These are phyloP conservation scores for Aureobasidium sp. DNA, from an alignment of 2,329 filamentous ascomycete genomes.

Conservation along the genomic window DNA sequence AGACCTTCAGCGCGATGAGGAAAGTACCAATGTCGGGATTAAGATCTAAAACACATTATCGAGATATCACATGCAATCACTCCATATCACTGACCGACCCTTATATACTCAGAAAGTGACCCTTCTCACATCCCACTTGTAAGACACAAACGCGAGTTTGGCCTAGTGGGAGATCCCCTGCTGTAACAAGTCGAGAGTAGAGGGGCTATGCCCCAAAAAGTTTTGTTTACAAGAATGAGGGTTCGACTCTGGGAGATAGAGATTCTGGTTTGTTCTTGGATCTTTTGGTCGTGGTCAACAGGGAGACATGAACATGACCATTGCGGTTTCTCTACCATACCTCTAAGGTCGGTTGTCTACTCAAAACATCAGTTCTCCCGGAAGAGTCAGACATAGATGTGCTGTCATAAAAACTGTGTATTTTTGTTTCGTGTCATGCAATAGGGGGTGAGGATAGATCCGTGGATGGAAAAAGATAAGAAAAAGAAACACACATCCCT, in stretches of 20 bases:
- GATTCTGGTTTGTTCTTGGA: not conserved
- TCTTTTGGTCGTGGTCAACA: not conserved
- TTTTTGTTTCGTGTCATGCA: conserved; percentile 9
- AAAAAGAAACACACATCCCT: conserved; percentile 11
- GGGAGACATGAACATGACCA: not conserved
- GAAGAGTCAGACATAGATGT: not conserved
- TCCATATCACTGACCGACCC: not conserved
- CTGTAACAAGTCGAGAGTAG: not conserved
- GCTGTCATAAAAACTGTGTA: conserved; percentile 10
- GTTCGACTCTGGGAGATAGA: not conserved
- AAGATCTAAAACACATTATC: not conserved
- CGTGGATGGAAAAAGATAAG: conserved; percentile 5
- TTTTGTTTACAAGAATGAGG: not conserved
- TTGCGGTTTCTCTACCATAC: not conserved
- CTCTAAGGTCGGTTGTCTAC: not conserved
- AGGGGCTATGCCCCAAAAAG: not conserved
- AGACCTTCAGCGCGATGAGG: no score
- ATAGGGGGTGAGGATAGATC: conserved; percentile 5
- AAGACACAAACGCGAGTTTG: conserved; percentile 4
- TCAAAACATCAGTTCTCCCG: not conserved
- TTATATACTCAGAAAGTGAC: not conserved
- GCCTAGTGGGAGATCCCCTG: conserved; percentile 9
- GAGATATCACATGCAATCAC: not conserved
- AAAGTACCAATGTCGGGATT: not conserved
- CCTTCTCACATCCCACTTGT: not conserved